These are phyloP conservation scores for Populus pruinosa DNA, from an alignment of 345 rosid species.

Conservation along the genomic window DNA sequence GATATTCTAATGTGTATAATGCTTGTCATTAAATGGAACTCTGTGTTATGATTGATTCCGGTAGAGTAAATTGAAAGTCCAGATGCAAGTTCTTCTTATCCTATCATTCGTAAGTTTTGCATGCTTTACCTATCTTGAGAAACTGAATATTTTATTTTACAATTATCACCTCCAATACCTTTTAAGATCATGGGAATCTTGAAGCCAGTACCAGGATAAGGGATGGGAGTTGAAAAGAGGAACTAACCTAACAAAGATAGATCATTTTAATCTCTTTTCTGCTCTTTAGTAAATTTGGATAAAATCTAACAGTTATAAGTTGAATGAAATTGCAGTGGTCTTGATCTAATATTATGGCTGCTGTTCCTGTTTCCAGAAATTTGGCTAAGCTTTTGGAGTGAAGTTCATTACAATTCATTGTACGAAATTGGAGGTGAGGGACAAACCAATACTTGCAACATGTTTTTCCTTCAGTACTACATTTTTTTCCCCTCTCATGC, in stretches of 20 bases:
- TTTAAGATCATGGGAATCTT: background rate
- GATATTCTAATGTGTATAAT: background rate
- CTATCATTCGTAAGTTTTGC: background rate
- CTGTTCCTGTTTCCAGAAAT: conserved; percentile 40
- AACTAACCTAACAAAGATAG: background rate
- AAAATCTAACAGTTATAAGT: too few relatives aligned
- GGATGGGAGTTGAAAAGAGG: background rate
- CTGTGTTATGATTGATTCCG: background rate
- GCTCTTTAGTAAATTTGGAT: background rate
- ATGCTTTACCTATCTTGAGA: background rate
- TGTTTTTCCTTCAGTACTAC: background rate
- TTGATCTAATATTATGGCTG: background rate
- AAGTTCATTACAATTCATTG: conserved; percentile 89
- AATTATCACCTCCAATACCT: background rate
- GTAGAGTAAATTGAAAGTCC: background rate
- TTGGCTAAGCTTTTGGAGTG: conserved; percentile 98
- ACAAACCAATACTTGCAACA: background rate
- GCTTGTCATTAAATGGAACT: background rate
- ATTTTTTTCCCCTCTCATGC: background rate
- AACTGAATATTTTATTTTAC: background rate
- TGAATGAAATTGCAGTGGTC: too few relatives aligned
- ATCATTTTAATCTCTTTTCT: background rate
- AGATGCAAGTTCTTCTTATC: background rate
- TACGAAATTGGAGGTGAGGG: conserved; percentile 75
- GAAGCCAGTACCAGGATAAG: background rate